These are phyloP conservation scores for Mycena citricolor DNA, from an alignment of 1,284 basidiomycete species.

Conservation along the genomic window DNA sequence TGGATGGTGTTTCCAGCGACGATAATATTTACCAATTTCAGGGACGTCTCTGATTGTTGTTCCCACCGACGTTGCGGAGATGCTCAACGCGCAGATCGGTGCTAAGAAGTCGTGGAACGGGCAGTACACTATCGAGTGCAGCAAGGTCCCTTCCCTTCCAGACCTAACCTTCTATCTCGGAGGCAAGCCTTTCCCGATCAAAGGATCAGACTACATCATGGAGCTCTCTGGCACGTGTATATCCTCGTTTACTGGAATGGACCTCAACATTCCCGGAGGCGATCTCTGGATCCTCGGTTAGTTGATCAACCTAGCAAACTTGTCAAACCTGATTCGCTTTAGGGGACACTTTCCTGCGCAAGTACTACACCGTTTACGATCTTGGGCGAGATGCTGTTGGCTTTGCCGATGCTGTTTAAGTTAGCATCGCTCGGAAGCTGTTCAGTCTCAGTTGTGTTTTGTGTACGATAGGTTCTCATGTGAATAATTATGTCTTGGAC, in stretches of 20 bases:
- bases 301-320: conserved; percentile 27
- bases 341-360: conserved; percentile 86
- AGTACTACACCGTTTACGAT: conserved; percentile 95
- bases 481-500: not conserved
- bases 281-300: conserved; percentile 92
- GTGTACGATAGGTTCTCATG: not conserved
- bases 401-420: conserved; percentile 61
- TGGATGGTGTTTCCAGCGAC: conserved; percentile 13
- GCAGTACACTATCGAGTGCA: conserved; percentile 91
- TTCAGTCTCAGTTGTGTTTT: too few relatives aligned
- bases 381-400: conserved; percentile 84
- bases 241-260: conserved; percentile 90
- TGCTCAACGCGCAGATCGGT: conserved; percentile 95
- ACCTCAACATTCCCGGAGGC: conserved; percentile 87
- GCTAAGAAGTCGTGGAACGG: conserved; percentile 93
- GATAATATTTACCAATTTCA: conserved; percentile 31
- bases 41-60: conserved; percentile 90
- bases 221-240: conserved; percentile 90
- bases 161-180: conserved; percentile 84
- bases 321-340: conserved; percentile 16
- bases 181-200: conserved; percentile 79
- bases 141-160: conserved; percentile 82
- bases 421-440: too few relatives aligned
- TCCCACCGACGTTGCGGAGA: conserved; percentile 94
- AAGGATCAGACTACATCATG: conserved; percentile 87